Evolutionary conservation across 2,329 filamentous ascomycete species (phyloP), one percentile per base, ranked within the genome.

Genomic region (Hymenoscyphus salicellus): DNA sequence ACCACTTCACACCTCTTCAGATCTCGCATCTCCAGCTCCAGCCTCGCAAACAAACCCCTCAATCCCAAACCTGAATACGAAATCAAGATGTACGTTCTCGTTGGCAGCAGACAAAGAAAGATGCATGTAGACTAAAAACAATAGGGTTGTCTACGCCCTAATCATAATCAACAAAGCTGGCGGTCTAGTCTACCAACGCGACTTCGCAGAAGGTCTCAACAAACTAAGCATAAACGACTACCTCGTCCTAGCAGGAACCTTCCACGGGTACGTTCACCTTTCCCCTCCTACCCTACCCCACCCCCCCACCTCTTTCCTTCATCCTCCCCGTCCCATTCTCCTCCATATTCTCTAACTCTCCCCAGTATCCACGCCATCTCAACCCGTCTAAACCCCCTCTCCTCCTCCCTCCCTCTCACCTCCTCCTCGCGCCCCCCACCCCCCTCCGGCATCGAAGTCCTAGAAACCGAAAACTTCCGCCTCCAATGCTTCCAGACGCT

Each of bases 101-200:
- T 14, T 14, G 5, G 20, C 11, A 20, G 23, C 20, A 3, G 10
- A 52, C 46, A 52, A 52, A 52, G 46, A 56, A 10, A 32, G 17
- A 33, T 43, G 28, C 28, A 30, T 30, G 10, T 43, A 62, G 41
- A 61, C 28, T 16, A 28, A 62, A n/a, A 28, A 46, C 6, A 59
- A 61, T 72, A 98, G 93, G 95, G 91, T 93, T 70, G 90, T 99
- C 77, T 95, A 96, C 78, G 89, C 93, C 65, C 89, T 99, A 75
- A 93, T 98, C 77, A 90, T 99, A 77, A 97, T 99, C 82, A 98
- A 97, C 84, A 99, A 99, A 84, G 93, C 95, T 69, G 95, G 93
- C 66, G 95, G 95, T 73, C 85, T 99, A 62, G 89, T 99, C 79
- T 99, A 96, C 83, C 94, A 98, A 79, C 92, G 93, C 72, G 91